Base-by-base conservation (phyloP, 208 protist species). In the Acanthamoeba royreba region DNA sequence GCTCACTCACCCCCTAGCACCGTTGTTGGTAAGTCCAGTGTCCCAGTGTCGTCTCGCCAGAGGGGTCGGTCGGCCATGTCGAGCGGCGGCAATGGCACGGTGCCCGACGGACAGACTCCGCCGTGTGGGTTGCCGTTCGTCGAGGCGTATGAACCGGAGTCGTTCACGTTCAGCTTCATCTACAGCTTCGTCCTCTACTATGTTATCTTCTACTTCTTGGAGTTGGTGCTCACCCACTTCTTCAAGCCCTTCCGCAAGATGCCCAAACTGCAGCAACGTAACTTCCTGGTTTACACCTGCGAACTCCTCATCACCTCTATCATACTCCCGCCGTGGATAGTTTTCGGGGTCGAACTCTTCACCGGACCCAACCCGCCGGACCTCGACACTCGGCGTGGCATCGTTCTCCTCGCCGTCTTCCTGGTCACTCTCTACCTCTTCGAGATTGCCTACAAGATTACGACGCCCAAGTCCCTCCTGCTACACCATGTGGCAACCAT, bases 381-480 rank as follows among this genome's bases (percentile, higher is more conserved):
- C 5, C 31, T 55, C 13, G 4, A 47, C 28, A 58, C 77, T 1
- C 42, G 19, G 4, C 77, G 77, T 13, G 77, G 77, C 42, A 87
- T 87, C 2, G 77, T 87, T 15, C 40, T 87, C n/a, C 33, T 87
- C 46, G 77, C 77, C 77, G 77, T 87, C n/a, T 87, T 87, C 42
- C 42, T 87, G 25, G 42, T 87, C 46, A 87, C 46, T 53, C 77
- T 87, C 28, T 87, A 87, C 77, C 77, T 87, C 77, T 87, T 55
- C 47, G 77, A 87, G 43, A 87, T 87, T 33, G 77, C 77, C 31
- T 87, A 87, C 43, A 87, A 87, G 77, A 87, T 87, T 28, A 13
- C 42, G 15, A 87, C 15, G 1, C 77, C 77, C 1, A 87, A 87
- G 35, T 87, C 77, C 0, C 47, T 87, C 4, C 22, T 87, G 7